These are phyloP conservation scores for Cetraspora pellucida DNA, from an alignment of 192 early-diverging fungal species.

Conservation along the genomic window DNA sequence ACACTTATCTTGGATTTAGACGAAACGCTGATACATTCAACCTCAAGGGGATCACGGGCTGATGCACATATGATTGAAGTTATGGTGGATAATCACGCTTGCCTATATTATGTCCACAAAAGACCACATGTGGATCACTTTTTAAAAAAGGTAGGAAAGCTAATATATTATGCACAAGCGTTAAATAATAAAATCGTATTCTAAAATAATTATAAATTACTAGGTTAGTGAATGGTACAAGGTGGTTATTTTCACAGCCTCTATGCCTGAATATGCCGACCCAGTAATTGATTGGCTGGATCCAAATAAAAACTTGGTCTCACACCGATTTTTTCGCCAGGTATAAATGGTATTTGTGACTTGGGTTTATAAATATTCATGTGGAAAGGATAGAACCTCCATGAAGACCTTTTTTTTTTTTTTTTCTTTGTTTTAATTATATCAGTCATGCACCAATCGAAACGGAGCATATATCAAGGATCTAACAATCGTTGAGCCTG, in stretches of 20 bases:
- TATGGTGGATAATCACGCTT: slow-evolving; percentile 74
- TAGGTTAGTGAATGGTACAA: slow-evolving; percentile 89
- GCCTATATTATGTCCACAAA: slow-evolving; percentile 90
- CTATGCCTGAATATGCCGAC: slow-evolving; percentile 92
- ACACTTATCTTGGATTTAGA: slow-evolving; percentile 75
- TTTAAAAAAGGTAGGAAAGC: slow-evolving; percentile 68
- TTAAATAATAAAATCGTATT: slow-evolving; percentile 1
- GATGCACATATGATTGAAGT: slow-evolving; percentile 86
- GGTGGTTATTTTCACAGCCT: slow-evolving; percentile 88
- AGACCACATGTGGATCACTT: slow-evolving; percentile 85
- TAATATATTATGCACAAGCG: background rate
- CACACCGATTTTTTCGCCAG: slow-evolving; percentile 79
- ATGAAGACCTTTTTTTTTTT: too few species aligned
- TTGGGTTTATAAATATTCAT: too few species aligned
- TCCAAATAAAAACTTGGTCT: slow-evolving; percentile 65
- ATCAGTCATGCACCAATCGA: slow-evolving; percentile 68
- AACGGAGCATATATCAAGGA: slow-evolving; percentile 81
- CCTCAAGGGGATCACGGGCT: slow-evolving; percentile 53
- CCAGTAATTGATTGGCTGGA: slow-evolving; percentile 92
- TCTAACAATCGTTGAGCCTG: slow-evolving; percentile 70
- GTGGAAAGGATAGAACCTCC: too few species aligned
- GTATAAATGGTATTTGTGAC: slow-evolving; percentile 41
- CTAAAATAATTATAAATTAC: slow-evolving; percentile 9
- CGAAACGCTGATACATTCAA: slow-evolving; percentile 88
- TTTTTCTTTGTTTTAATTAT: too few species aligned